Evolutionary conservation across 805 yeast species (phyloP), one percentile per base, ranked within the genome.

Genomic region (Wickerhamiella cacticola): DNA sequence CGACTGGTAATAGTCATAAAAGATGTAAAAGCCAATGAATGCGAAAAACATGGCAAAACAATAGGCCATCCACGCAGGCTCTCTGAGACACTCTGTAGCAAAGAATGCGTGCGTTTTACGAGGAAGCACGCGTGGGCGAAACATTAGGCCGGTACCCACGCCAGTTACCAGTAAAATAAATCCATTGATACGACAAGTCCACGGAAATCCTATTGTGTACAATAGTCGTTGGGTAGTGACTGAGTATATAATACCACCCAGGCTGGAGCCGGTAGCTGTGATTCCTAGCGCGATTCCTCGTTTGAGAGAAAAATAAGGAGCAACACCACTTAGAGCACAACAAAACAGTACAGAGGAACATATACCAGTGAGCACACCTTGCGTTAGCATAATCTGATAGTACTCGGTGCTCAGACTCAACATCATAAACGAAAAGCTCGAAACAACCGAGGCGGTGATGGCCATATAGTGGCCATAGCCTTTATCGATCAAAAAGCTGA

Each of bases 121-220:
- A 6, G 64, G 63, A 4, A 59, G 60, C n/a, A 64, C 48, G n/a
- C 68, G 51, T 2, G 64, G 52, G 22, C 52, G 52, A 33, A 63
- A 39, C 18, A 59, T 35, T 3, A 58, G 10, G n/a, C 58, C 54
- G 40, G 63, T 46, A 4, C 60, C 38, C 2, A 46, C 33, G 12
- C 55, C 51, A 13, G 65, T 59, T 0, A 50, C 65, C 10, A 65
- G 50, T 41, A 68, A 61, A 16, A 74, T 58, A 52, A 76, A 69
- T 0, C 74, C 75, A 41, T 74, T 61, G n/a, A 68, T 61, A 45
- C 81, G 65, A 40, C 73, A 64, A 1, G 76, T 71, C 80, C 80
- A 76, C 10, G 64, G 65, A 55, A 73, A 75, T 1, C 80, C 80
- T 16, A 73, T 65, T n/a, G 60, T 55, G 9, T 55, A 50, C 42